Evolutionary conservation across 1,284 basidiomycete species (phyloP).

Genomic region (Rhodotorula sp.): DNA sequence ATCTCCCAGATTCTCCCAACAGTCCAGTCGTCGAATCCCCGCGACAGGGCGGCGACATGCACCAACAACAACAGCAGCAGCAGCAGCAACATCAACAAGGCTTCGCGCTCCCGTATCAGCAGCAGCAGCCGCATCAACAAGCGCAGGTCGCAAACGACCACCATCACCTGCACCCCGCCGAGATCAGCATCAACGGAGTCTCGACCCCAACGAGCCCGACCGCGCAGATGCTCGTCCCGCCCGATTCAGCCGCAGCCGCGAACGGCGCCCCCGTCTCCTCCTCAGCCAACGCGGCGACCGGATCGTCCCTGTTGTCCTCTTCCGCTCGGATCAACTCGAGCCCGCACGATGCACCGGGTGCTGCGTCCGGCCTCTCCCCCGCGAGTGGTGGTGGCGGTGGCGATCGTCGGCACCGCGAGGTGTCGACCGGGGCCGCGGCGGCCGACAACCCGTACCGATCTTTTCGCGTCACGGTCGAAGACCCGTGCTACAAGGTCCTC

Average conservation of each 20-base stretch:
- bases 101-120: slow-evolving; percentile 13
- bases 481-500: slow-evolving; percentile 96
- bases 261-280: slow-evolving; percentile 1
- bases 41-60: slow-evolving; percentile 15
- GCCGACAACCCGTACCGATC: slow-evolving; percentile 53
- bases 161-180: slow-evolving; percentile 6
- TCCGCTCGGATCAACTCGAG: neutral
- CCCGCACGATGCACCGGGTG: neutral
- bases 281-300: no score
- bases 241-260: slow-evolving; percentile 10
- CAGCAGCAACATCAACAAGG: neutral
- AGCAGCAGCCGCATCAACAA: neutral
- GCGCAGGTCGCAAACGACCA: neutral
- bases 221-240: slow-evolving; percentile 25
- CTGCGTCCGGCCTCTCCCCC: neutral
- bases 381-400: neutral
- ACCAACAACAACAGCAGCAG: slow-evolving; percentile 10
- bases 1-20: slow-evolving; percentile 34
- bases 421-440: neutral
- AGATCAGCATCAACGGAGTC: slow-evolving; percentile 30
- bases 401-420: neutral
- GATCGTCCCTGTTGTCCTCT: neutral
- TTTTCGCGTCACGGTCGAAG: slow-evolving; percentile 72
- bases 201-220: slow-evolving; percentile 38
- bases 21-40: slow-evolving; percentile 34